Base-by-base conservation (phyloP, 2,329 filamentous ascomycete genomes). In the Talaromyces sp. region DNA sequence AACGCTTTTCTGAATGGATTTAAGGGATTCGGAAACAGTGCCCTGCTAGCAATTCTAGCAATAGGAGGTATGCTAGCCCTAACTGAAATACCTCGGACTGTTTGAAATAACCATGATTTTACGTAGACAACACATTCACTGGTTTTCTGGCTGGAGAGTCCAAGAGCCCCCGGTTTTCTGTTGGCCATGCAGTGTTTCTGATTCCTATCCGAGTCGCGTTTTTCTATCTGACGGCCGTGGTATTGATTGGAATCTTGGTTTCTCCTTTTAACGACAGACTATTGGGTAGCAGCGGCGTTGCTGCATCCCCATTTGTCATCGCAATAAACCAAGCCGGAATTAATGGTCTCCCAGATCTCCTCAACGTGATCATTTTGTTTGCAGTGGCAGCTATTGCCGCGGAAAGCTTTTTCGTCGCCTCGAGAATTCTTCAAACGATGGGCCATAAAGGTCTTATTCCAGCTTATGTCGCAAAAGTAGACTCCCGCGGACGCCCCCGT, bases 101-200 rank as follows among this genome's bases (percentile, higher is more conserved):
- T 33, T 13, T 33, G 32, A 33, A 11, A 33, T 33, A 54, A 44
- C 22, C n/a, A 28, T 57, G 36, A 19, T n/a, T 28, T 33, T 33
- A 13, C 11, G 32, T 7, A 58, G 67, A 73, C 58, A 71, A 75
- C 39, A 69, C 70, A 9, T 73, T 73, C 59, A 72, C 71, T 25
- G 72, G 73, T 1, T 69, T 75, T 53, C 67, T 75, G 57, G 73
- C 68, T 13, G 74, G 74, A 13, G 75, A 77, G 60, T 71, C 73
- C 8, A 61, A 71, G 57, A 70, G 63, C n/a, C 75, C 75, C 0
- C 70, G 74, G 1, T 73, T 68, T 42, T 75, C 73, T 6, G 70
- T 76, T 63, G 71, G 68, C 2, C 72, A 73, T 58, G 73, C 68
- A 2, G 56, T 51, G n/a, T 36, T 58, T 25, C 11, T 70, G 62